Conservation (phyloP, 345 rosid genomes). For the Brassica incana region DNA sequence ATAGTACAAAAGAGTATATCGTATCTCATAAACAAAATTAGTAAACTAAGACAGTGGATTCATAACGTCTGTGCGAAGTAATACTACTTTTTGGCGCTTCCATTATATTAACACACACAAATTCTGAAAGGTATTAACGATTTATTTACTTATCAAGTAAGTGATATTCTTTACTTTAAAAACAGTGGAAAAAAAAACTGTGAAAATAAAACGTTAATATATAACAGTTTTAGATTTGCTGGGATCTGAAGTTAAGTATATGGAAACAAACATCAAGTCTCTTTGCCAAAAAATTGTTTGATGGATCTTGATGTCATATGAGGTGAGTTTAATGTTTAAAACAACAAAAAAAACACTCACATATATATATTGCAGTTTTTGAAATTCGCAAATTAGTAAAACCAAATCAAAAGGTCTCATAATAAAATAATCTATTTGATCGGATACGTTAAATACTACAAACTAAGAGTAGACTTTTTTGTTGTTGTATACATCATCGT, state of each 20-base stretch:
- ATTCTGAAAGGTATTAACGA: neutral
- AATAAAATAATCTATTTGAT: neutral
- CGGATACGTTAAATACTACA: neutral
- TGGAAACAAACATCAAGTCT: neutral
- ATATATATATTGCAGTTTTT: neutral
- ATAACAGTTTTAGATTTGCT: neutral
- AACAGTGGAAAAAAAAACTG: neutral
- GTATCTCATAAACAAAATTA: neutral
- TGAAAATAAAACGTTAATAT: neutral
- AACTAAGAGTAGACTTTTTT: neutral
- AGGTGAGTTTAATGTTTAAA: neutral
- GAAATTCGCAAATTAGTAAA: neutral
- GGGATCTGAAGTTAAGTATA: slow-evolving; percentile 36
- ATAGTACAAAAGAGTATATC: neutral
- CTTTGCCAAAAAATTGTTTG: neutral
- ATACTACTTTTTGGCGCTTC: slow-evolving; percentile 14
- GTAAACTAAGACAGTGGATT: neutral
- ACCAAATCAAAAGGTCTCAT: neutral
- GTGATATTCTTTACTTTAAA: slow-evolving; percentile 4
- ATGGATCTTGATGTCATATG: neutral
- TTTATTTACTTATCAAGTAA: slow-evolving; percentile 4
- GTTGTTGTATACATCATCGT: neutral
- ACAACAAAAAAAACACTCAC: neutral
- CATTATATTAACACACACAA: neutral
- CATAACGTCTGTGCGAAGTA: slow-evolving; percentile 24